A percentile compares a stretch with the other conserved stretches of the same genome.
These are phyloP conservation scores for Stachybotrys chartarum DNA, from an alignment of 2,329 filamentous ascomycete species.

Conservation along the genomic window DNA sequence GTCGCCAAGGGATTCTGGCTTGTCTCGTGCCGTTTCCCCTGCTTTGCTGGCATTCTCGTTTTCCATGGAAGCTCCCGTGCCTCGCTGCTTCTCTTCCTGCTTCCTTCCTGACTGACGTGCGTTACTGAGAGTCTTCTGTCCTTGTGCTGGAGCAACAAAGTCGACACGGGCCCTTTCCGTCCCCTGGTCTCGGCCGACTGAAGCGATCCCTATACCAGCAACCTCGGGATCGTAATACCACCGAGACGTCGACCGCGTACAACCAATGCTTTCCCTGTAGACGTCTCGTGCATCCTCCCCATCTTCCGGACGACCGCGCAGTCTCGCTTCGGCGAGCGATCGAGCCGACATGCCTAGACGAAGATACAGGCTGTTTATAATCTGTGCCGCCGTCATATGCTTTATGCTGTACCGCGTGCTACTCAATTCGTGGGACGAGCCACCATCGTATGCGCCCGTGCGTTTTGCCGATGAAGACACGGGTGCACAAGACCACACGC, in stretches of 20 bases:
- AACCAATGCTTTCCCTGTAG: neutral
- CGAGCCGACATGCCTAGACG: slow-evolving; percentile 46
- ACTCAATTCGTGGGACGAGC: slow-evolving; percentile 30
- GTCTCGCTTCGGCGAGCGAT: slow-evolving; percentile 17
- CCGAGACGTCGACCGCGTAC: neutral
- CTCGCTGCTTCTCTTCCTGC: neutral
- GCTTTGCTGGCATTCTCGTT: neutral
- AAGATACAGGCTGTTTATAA: slow-evolving; percentile 53
- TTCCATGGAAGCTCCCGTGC: neutral
- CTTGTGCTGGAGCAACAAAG: too few relatives aligned
- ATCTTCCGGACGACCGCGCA: neutral
- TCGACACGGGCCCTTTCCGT: too few relatives aligned
- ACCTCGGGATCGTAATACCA: too few relatives aligned
- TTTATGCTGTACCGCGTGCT: slow-evolving; percentile 46
- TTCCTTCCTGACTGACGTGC: neutral
- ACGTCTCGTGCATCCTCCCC: neutral
- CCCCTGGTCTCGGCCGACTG: too few relatives aligned
- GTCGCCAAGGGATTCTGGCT: neutral
- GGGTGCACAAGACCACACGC: slow-evolving; percentile 4
- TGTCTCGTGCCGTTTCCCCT: neutral
- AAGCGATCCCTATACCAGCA: too few relatives aligned
- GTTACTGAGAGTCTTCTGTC: too few relatives aligned
- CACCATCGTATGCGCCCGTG: neutral
- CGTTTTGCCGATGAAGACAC: neutral
- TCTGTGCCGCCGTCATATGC: slow-evolving; percentile 47